Conservation (phyloP, 768 basidiomycete species). For the Suillus sp. region DNA sequence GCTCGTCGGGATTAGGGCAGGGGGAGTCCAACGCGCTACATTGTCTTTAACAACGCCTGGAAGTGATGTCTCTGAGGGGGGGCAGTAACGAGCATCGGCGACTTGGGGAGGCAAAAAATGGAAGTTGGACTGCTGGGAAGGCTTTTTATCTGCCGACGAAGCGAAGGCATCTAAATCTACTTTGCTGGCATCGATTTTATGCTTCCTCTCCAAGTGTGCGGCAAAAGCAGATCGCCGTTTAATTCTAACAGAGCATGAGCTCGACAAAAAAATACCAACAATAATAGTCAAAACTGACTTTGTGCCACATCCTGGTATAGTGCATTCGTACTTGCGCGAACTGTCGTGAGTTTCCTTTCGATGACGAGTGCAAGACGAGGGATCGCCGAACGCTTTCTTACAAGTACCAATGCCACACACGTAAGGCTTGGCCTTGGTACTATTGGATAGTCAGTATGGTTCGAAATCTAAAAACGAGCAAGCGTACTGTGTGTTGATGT, state of each 20-base stretch:
- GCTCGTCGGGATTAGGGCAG: neutral
- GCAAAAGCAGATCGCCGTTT: constrained; percentile 63
- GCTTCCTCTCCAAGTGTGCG: constrained; percentile 55
- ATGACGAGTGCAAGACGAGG: constrained; percentile 69
- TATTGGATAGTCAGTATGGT: constrained; percentile 28
- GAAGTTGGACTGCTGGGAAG: constrained; percentile 19
- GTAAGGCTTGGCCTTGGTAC: constrained; percentile 55
- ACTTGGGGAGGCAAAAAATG: constrained; percentile 11
- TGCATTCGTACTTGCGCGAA: constrained; percentile 48
- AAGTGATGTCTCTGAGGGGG: neutral
- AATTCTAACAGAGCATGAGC: constrained; percentile 44
- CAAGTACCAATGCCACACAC: constrained; percentile 52
- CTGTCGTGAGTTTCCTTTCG: constrained; percentile 57
- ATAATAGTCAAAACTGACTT: constrained; percentile 36
- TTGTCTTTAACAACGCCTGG: neutral
- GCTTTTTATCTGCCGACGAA: constrained; percentile 10
- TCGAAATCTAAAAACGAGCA: constrained; percentile 1
- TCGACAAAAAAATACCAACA: neutral
- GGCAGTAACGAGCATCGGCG: constrained; percentile 6
- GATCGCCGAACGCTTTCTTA: constrained; percentile 59
- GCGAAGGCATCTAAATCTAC: constrained; percentile 29
- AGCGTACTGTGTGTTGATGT: constrained; percentile 66
- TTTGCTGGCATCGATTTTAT: constrained; percentile 35
- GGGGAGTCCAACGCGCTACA: neutral
- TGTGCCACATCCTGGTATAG: constrained; percentile 46